phyloP scores from a whole-genome alignment of 768 basidiomycete genomes.

The Naganishia vishniacii region DNA sequence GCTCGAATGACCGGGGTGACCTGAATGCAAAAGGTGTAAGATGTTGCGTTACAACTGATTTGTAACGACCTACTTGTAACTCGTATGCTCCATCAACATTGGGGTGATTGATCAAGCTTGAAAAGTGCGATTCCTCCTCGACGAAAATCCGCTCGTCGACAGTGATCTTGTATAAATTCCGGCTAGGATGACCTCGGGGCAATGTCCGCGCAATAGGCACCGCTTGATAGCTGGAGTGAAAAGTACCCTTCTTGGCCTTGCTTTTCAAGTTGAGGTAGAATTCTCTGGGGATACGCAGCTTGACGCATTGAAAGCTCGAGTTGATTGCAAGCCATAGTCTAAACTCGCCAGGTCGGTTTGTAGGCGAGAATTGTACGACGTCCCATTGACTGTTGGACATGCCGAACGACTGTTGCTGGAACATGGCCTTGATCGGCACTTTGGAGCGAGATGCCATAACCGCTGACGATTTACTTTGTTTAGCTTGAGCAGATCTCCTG shows the following conservation, averaged over 20 bases:
- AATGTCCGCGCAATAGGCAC: conserved; percentile 71
- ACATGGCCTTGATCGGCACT: conserved; percentile 60
- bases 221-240: conserved; percentile 64
- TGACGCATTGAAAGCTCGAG: conserved; percentile 68
- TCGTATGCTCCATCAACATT: conserved; percentile 94
- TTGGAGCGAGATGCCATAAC: conserved; percentile 22
- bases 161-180: conserved; percentile 73
- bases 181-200: conserved; percentile 69
- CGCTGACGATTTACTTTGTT: conserved; percentile 33
- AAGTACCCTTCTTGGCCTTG: conserved; percentile 61
- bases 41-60: no score
- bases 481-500: conserved; percentile 52
- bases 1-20: conserved; percentile 77
- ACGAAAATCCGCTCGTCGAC: conserved; percentile 79
- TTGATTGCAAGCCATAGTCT: conserved; percentile 82
- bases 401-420: conserved; percentile 55
- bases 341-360: conserved; percentile 71
- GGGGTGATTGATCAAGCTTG: conserved; percentile 84
- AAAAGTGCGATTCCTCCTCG: conserved; percentile 82
- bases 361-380: conserved; percentile 73
- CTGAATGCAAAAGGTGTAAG: conserved; percentile 49
- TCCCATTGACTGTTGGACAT: conserved; percentile 74
- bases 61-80: conserved; percentile 60
- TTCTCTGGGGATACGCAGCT: conserved; percentile 78
- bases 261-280: conserved; percentile 88